These are phyloP conservation scores for Kwoniella sp. DNA, from an alignment of 768 basidiomycete genomes.

Conservation along the genomic window DNA sequence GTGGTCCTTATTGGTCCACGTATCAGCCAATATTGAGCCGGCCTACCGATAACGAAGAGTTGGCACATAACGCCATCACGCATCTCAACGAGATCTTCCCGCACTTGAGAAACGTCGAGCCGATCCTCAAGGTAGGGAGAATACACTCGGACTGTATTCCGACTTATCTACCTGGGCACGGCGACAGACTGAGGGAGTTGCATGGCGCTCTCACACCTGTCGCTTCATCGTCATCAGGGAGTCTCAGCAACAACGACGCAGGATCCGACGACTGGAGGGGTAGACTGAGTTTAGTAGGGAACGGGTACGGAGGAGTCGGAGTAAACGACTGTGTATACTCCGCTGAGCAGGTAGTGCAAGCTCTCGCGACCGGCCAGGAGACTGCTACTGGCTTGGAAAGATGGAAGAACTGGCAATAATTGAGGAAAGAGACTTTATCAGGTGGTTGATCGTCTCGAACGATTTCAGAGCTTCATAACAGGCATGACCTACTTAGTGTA, in stretches of 20 bases:
- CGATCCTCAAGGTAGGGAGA: slow-evolving; percentile 33
- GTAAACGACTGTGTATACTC: slow-evolving; percentile 80
- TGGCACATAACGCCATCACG: slow-evolving; percentile 20
- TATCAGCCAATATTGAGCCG: slow-evolving; percentile 23
- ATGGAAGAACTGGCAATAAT: slow-evolving; percentile 28
- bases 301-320: slow-evolving; percentile 82
- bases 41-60: slow-evolving; percentile 18
- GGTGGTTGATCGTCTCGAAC: too few species aligned
- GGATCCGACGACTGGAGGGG: slow-evolving; percentile 56
- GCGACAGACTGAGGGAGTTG: slow-evolving; percentile 68
- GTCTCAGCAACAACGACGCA: not conserved
- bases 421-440: not conserved
- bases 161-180: slow-evolving; percentile 71
- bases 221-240: not conserved
- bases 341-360: slow-evolving; percentile 61
- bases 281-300: slow-evolving; percentile 70
- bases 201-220: slow-evolving; percentile 46
- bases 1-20: slow-evolving; percentile 68
- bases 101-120: slow-evolving; percentile 35
- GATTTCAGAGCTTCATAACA: too few species aligned
- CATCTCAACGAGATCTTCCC: slow-evolving; percentile 50
- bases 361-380: slow-evolving; percentile 18
- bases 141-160: slow-evolving; percentile 75
- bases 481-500: too few species aligned
- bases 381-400: slow-evolving; percentile 49